Evolutionary conservation across 176 grass and related monocot species (phyloP), one percentile per base, ranked within the genome.

Genomic region (Carex littledalei): DNA sequence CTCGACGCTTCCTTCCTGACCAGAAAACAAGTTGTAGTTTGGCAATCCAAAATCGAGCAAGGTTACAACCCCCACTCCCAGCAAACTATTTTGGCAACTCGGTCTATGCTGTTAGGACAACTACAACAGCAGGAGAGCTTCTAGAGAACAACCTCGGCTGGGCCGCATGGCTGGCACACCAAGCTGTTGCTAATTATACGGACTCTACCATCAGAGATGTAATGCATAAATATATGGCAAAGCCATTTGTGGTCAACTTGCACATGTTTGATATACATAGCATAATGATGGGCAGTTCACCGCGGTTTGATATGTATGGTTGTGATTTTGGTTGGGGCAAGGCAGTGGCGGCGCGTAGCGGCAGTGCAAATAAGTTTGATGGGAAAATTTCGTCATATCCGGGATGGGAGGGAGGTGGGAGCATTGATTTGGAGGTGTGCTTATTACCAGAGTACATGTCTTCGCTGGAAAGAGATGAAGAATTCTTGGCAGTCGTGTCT

Each of bases 291-390:
- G 86, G 84, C 12, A 91, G 91, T 84, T 97, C 94, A 15, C 91
- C 94, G 24, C 37, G 91, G 31, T 97, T 97, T 66, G 71, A 88
- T 43, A 75, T 90, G 70, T 97, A 85, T 61, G 86, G 76, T 2
- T 93, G 91, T 88, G 87, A 97, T 56, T 93, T 97, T 6, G 91
- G 89, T 2, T 97, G 81, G 94, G 91, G 94, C 3, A 82, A 72
- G 16, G 56, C 89, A 2, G 58, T 91, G 43, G 94, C 89, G 7
- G 77, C 24, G 18, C 79, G 89, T 45, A 93, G 89, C 59, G 91
- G 94, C 17, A 57, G n/a, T 73, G 94, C 88, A 4, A 84, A 97
- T 74, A 97, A 97, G 82, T 67, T 69, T 4, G 91, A 93, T 35
- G 91, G 94, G 0, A 97, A 97, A 72, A 41, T 82, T 13, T 70